Base-by-base conservation (phyloP, 345 rosid genomes). In the Eucalyptus marginata region DNA sequence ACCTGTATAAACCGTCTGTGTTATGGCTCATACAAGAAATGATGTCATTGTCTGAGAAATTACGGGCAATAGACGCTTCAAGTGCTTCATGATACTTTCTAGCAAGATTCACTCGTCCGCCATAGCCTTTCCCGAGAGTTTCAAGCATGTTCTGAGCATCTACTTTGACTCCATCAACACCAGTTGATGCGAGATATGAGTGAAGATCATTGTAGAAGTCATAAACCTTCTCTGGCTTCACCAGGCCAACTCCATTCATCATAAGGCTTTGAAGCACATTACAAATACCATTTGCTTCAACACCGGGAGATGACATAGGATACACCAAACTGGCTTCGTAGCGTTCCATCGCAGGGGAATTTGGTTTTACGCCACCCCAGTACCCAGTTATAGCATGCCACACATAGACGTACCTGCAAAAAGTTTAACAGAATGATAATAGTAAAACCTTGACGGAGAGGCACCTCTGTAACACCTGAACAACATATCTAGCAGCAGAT, bases 1-100 rank as follows among this genome's bases (percentile, higher is more conserved):
- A 88, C 89, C 89, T 81, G 87, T 88, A 88, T 40, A 93, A 51
- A 29, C 89, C 89, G 87, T 93, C 94, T 31, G 92, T 92, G 90
- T 92, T 92, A 64, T 92, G 94, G 86, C 94, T 83, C 94, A 93
- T 93, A 59, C 93, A 93, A 29, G 93, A 88, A 46, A 93, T 93
- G 86, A 92, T 88, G 20, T 92, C 91, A 88, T 93, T 93, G 85
- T 91, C 92, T 7, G 88, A 89, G 89, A 93, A 93, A 87, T 93
- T 92, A 33, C 89, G 52, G 15, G 91, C 90, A 80, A 92, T 81
- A 3, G 94, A 93, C 5, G 90, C 92, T 88, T 93, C 93, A 20
- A 93, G 94, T 54, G 93, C 94, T 68, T 91, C 93, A 59, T 88
- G 89, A 90, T 91, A 93, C 79, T 56, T 79, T 29, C 91, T 90